Evolutionary conservation across 352 stramenopile species (phyloP), one percentile per base, ranked within the genome.

Genomic region (Phytopythium kandeliae): DNA sequence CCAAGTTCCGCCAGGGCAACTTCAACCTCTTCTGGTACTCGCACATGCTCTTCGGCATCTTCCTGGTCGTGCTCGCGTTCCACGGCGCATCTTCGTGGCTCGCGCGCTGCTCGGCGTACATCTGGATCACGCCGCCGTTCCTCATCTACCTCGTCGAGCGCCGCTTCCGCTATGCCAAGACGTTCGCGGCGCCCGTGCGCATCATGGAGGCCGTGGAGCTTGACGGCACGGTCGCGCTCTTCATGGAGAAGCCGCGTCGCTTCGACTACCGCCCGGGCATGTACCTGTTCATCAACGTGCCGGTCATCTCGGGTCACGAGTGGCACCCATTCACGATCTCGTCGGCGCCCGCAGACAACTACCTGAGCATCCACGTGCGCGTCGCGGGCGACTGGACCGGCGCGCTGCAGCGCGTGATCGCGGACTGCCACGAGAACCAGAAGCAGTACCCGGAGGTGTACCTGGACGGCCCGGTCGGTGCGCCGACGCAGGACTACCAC

Each of bases 301-400:
- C 86, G 13, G 26, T 74, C 9, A 81, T 97, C 44, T 94, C 83
- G 24, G 56, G 59, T 6, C 67, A 85, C 30, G 78, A 97, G 68
- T 96, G 87, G 87, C 89, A 97, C 49, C 88, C 89, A 42, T 97
- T 97, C 67, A 96, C 84, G 12, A 86, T 97, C 51, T 95, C 86
- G 26, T 95, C 81, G 15, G 85, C 85, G 34, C 87, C 87, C 21
- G 63, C 62, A 0, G 84, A 96, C 67, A 85, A 90, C 46, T 90
- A 89, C 48, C 61, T 92, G 35, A 88, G 75, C 44, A 70, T 93
- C 25, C 79, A 91, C 69, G 89, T 93, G 19, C 78, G 74, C 46
- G 76, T 73, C 3, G 75, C 73, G 30, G 80, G 85, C 44, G 82
- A 92, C 43, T 93, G 78, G 80, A 92, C 79, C 4, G 43, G 71